These are phyloP conservation scores for Paspalum vaginatum DNA, from an alignment of 176 grass and related monocot genomes.

Conservation along the genomic window DNA sequence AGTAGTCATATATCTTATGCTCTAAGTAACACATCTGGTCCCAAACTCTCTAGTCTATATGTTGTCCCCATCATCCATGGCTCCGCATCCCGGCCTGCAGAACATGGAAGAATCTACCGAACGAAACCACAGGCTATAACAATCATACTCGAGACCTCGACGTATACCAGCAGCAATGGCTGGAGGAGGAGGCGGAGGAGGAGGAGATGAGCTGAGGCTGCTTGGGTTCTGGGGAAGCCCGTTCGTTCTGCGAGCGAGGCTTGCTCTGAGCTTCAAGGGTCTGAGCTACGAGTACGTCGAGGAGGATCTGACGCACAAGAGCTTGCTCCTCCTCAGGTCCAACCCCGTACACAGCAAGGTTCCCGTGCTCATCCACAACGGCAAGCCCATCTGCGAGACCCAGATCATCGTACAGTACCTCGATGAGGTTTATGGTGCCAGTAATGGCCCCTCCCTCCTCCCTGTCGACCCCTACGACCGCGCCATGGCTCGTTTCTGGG, in stretches of 20 bases:
- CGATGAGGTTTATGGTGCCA: slow-evolving; percentile 43
- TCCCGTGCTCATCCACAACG: slow-evolving; percentile 55
- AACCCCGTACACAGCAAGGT: slow-evolving; percentile 66
- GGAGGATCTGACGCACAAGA: slow-evolving; percentile 50
- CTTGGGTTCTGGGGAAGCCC: slow-evolving; percentile 42
- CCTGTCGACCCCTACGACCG: neutral
- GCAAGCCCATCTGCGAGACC: slow-evolving; percentile 40
- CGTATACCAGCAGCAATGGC: slow-evolving; percentile 7
- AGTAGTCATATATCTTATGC: too few species aligned
- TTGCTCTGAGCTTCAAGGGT: slow-evolving; percentile 53
- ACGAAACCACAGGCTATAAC: too few species aligned
- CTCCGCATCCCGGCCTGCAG: too few species aligned
- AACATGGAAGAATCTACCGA: too few species aligned
- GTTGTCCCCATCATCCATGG: too few species aligned
- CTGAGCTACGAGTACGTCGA: slow-evolving; percentile 45
- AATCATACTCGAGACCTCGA: too few species aligned
- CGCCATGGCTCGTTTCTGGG: slow-evolving; percentile 23
- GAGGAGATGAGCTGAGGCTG: slow-evolving; percentile 45
- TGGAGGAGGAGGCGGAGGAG: slow-evolving; percentile 23
- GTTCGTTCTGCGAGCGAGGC: slow-evolving; percentile 30
- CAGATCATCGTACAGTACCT: slow-evolving; percentile 56
- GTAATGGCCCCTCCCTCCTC: slow-evolving; percentile 11
- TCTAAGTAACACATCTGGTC: too few species aligned
- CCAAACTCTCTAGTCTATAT: too few species aligned
- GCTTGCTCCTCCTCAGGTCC: slow-evolving; percentile 49